Conservation (phyloP, 306 rosid genomes). For the Trifolium subterraneum region DNA sequence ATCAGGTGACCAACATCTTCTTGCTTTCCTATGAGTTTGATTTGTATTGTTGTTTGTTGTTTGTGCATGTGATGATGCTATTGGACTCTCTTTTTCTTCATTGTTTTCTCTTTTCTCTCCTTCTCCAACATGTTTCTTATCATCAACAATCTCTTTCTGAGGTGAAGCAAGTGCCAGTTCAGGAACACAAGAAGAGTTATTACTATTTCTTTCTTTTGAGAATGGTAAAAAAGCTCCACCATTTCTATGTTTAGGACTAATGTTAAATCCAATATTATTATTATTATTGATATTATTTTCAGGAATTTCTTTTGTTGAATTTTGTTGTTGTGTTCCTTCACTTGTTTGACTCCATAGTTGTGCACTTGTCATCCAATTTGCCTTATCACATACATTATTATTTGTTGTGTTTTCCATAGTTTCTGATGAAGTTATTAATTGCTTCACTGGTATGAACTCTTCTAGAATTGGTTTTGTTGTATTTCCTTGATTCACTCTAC, state of each 20-base stretch:
- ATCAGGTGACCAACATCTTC: constrained; percentile 99
- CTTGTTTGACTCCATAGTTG: constrained; percentile 95
- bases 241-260: constrained; percentile 66
- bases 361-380: constrained; percentile 97
- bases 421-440: constrained; percentile 55
- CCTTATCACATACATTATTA: constrained; percentile 65
- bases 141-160: constrained; percentile 55
- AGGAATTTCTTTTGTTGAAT: constrained; percentile 39
- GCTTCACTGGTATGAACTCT: constrained; percentile 91
- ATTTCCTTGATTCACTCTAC: constrained; percentile 56
- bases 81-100: constrained; percentile 51
- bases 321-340: constrained; percentile 61
- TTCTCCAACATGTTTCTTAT: constrained; percentile 51
- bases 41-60: constrained; percentile 28
- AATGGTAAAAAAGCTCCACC: constrained; percentile 96
- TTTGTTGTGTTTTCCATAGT: constrained; percentile 57
- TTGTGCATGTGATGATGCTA: constrained; percentile 39
- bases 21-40: constrained; percentile 90
- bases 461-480: constrained; percentile 79
- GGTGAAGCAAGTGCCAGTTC: constrained; percentile 73
- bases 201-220: constrained; percentile 70
- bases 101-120: constrained; percentile 46
- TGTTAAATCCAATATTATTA: constrained; percentile 63
- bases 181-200: constrained; percentile 45
- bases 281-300: constrained; percentile 52